Evolutionary conservation across 495 filamentous ascomycete species (phyloP), one percentile per base, ranked within the genome.

Genomic region (Tuber brumale): DNA sequence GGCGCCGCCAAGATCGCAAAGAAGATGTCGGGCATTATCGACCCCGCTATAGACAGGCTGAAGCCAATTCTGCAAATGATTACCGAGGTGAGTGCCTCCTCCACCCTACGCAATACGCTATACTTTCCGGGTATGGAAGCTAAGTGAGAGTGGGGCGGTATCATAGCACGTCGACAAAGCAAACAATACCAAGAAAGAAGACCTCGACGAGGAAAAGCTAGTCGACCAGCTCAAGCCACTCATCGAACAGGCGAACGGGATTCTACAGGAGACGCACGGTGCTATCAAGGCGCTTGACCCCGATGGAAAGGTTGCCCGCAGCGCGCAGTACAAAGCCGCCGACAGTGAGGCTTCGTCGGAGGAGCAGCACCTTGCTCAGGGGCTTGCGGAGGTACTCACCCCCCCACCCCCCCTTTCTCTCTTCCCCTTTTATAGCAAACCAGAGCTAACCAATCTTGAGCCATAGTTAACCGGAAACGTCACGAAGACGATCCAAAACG

Each of bases 271-370:
- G 83, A 93, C 92, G 85, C 94, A 97, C 83, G 94, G 94, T 76
- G 87, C 92, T 27, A 95, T 97, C 83, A 93, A 94, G 74, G 94
- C 92, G 14, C 90, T 97, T 14, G 94, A 97, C 78, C 94, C 94
- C 5, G 93, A 97, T 80, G 94, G 94, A 57, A 88, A 88, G 79
- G 93, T 97, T 83, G 89, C 92, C 23, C 89, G 92, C n/a, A 91
- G 92, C 61, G 94, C 94, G 51, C 95, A 96, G 86, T 89, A 92
- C 81, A 93, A 92, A 83, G 88, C 93, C 8, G 89, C 90, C 5
- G 88, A 92, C n/a, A 88, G 89, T 69, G 94, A 97, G 79, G 94
- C 94, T 0, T 92, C 92, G 0, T 91, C 93, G 0, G 93, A 97
- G 83, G 94, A 97, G 84, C 92, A 96, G 75, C 88, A 88, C 35